Percentiles rank a stretch among this genome's conserved stretches.
Conservation (phyloP, 495 filamentous ascomycete genomes). For the Penicillium silybi region DNA sequence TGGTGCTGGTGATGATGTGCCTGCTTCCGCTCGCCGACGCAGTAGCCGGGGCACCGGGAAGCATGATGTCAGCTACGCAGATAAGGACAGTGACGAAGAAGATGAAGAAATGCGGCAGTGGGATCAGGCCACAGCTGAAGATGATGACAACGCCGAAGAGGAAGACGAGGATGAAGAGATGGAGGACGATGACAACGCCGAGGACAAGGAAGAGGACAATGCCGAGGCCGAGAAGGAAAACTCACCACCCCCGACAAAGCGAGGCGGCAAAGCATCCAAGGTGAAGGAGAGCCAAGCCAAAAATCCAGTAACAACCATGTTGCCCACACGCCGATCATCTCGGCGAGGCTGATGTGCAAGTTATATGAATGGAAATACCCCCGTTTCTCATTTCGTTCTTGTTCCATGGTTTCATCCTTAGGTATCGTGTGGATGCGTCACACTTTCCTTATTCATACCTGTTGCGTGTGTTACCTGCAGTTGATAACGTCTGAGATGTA, state of each 20-base stretch:
- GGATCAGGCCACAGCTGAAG: slow-evolving; percentile 23
- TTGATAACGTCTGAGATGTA: slow-evolving; percentile 31
- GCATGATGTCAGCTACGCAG: slow-evolving; percentile 48
- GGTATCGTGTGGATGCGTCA: background rate
- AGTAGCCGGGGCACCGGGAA: slow-evolving; percentile 34
- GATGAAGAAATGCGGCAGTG: slow-evolving; percentile 51
- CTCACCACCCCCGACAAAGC: slow-evolving; percentile 24
- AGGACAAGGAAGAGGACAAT: slow-evolving; percentile 11
- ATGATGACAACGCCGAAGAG: slow-evolving; percentile 21
- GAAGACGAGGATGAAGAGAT: slow-evolving; percentile 27
- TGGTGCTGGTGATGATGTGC: slow-evolving; percentile 17
- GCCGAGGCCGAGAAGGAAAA: slow-evolving; percentile 19
- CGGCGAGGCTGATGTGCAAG: slow-evolving; percentile 26
- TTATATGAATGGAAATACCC: background rate
- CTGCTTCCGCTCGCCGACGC: slow-evolving; percentile 34
- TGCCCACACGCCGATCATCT: slow-evolving; percentile 40
- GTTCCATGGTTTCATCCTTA: background rate
- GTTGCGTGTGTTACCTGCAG: slow-evolving; percentile 7
- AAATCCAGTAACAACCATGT: slow-evolving; percentile 20
- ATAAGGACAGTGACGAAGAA: slow-evolving; percentile 51
- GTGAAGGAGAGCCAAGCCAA: slow-evolving; percentile 12
- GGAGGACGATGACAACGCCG: slow-evolving; percentile 19
- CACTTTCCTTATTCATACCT: slow-evolving; percentile 15
- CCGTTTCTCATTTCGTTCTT: slow-evolving; percentile 6
- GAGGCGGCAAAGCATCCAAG: slow-evolving; percentile 12